Evolutionary conservation across 148 eudicot genomes (phyloP), one percentile per base, ranked within the genome.

Genomic region (Spergularia marina): DNA sequence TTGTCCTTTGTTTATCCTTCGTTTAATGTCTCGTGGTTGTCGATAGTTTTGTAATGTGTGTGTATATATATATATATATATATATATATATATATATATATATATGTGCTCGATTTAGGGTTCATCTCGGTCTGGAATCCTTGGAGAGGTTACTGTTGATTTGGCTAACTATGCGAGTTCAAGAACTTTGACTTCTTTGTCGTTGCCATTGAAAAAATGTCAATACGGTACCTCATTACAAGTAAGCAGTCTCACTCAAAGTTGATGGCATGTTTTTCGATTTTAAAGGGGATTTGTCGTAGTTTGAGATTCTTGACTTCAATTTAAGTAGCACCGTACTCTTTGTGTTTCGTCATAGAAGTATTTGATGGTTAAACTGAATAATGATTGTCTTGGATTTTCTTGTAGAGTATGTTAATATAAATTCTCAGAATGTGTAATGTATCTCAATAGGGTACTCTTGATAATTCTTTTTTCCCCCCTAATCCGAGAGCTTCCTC

Each of bases 131-230:
- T 87, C 97, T 63, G 86, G 90, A 41, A 76, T 87, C 72, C 97
- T 91, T 65, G 97, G 97, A 70, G 97, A 91, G 79, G 85, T 84
- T 80, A 78, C 72, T 49, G 63, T 91, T 75, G 87, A 91, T 79
- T 65, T 91, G 77, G 81, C 82, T 12, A 82, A 74, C 53, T 80
- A 83, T 49, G 65, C 84, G 71, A 79, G 83, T 80, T 79, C 91
- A 23, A 85, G 76, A 75, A 78, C 84, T 52, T 73, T 85, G 23
- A 71, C 59, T 40, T 84, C 86, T 85, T 68, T 87, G 52, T 79
- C 88, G 52, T 68, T 89, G 66, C 91, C 81, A 69, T 74, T 91
- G 71, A 81, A 84, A 66, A 91, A 91, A 77, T 87, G 97, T 80
- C 82, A 76, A 65, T 62, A 87, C 69, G 88, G 87, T 53, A 83